These are phyloP conservation scores for Arabidopsis suecica DNA, from an alignment of 345 rosid genomes.

Conservation along the genomic window DNA sequence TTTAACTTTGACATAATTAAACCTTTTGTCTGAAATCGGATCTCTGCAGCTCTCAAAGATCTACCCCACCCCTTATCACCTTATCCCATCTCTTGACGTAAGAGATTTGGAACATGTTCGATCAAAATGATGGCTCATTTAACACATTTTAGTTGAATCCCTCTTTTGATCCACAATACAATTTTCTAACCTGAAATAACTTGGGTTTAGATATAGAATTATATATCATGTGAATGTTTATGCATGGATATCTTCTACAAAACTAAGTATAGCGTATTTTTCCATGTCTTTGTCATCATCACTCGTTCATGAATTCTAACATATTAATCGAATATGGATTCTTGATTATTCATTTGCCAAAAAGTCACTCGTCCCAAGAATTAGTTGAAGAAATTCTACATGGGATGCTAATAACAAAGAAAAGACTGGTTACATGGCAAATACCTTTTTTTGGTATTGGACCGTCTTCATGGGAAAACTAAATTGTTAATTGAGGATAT, in stretches of 20 bases:
- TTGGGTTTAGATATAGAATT: not conserved
- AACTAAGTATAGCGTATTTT: not conserved
- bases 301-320: not conserved
- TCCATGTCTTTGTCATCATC: not conserved
- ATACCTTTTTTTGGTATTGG: slow-evolving; percentile 17
- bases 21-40: slow-evolving; percentile 19
- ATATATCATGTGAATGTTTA: not conserved
- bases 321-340: not conserved
- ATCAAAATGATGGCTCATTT: not conserved
- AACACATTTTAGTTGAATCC: not conserved
- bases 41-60: slow-evolving; percentile 41
- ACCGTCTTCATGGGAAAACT: slow-evolving; percentile 10
- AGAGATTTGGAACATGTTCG: not conserved
- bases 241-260: not conserved
- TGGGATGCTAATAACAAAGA: not conserved
- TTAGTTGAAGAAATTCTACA: not conserved
- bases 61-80: slow-evolving; percentile 17
- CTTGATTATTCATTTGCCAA: not conserved
- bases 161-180: not conserved
- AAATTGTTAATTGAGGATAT: not conserved
- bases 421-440: not conserved
- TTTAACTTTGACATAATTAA: not conserved
- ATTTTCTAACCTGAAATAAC: not conserved
- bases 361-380: slow-evolving; percentile 1
- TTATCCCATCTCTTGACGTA: not conserved